These are phyloP conservation scores for Drechmeria coniospora DNA, from an alignment of 2,329 filamentous ascomycete species.

Conservation along the genomic window DNA sequence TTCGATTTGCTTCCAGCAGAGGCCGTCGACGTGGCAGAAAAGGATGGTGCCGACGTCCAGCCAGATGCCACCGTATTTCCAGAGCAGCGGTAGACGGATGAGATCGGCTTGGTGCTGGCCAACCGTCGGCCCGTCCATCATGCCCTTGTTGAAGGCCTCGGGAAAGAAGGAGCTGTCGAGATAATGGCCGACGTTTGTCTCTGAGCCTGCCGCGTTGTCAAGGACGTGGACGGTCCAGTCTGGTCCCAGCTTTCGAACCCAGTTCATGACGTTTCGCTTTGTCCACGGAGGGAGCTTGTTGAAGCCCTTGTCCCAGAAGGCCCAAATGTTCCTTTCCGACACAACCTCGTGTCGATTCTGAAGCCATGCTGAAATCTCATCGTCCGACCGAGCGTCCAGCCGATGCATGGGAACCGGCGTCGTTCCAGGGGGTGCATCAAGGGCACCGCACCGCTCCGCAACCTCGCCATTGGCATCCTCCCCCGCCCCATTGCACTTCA, in stretches of 20 bases:
- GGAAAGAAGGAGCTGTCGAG: constrained; percentile 20
- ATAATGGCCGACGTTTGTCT: constrained; percentile 19
- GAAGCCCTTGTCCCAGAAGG: constrained; percentile 24
- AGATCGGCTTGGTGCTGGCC: constrained; percentile 31
- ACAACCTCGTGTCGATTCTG: constrained; percentile 13
- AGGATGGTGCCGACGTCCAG: constrained; percentile 27
- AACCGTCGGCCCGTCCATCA: constrained; percentile 26
- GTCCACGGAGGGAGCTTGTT: constrained; percentile 17
- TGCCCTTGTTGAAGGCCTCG: constrained; percentile 23
- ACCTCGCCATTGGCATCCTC: no score
- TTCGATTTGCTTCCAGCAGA: constrained; percentile 25
- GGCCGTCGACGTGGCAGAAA: constrained; percentile 22
- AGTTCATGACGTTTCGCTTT: constrained; percentile 20
- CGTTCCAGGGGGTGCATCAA: neutral
- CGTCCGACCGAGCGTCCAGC: constrained; percentile 13
- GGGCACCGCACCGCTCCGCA: no score
- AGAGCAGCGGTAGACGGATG: constrained; percentile 25
- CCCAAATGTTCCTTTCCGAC: constrained; percentile 27
- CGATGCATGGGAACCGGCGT: constrained; percentile 2
- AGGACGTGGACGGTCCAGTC: constrained; percentile 24
- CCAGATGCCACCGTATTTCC: constrained; percentile 25
- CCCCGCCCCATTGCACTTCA: neutral
- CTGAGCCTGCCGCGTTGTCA: constrained; percentile 19
- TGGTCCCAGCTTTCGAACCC: constrained; percentile 18
- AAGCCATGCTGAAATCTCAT: constrained; percentile 16